Base-by-base conservation (phyloP, 495 filamentous ascomycete species). In the Penicillium herquei region DNA sequence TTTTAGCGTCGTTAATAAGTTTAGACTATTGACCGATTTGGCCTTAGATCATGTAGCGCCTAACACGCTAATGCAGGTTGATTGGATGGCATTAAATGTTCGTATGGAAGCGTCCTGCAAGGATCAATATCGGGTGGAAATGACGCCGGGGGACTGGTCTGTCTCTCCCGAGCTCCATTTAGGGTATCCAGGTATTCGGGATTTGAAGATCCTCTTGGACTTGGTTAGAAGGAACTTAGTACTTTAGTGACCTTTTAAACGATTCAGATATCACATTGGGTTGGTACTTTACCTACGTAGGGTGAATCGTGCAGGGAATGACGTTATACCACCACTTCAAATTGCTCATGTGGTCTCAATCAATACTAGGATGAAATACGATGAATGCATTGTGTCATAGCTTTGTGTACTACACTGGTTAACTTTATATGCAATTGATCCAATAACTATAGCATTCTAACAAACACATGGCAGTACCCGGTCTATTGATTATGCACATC, bases 101-200 rank as follows among this genome's bases (percentile, higher is more conserved):
- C 52, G n/a, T 6, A 32, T 45, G 40, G 42, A 57, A 47, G 52
- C 45, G 49, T 33, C 14, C 55, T 60, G 57, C 52, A 63, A 66
- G 57, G 63, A 66, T 55, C 40, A 35, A 39, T 49, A 35, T 14
- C 31, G 34, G 12, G 34, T 37, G 46, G 33, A 39, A 17, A 53
- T 50, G 3, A 46, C 8, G 39, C 37, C 51, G 10, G 41, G 3
- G 31, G 18, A 33, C 14, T 54, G 49, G 48, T 16, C 21, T 41
- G 10, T 40, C 13, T 7, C 10, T 35, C 53, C 37, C 53, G 45
- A 31, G 45, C 54, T 48, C 54, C 51, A 54, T 49, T 49, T 21
- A 7, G 10, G 6, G 11, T 57, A 59, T 67, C 64, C 64, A 64
- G 64, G 64, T 62, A 62, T 21, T 48, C 54, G 64, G 64, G 61